Conservation (phyloP, 2,329 filamentous ascomycete genomes). For the Rhynchosporium graminicola region DNA sequence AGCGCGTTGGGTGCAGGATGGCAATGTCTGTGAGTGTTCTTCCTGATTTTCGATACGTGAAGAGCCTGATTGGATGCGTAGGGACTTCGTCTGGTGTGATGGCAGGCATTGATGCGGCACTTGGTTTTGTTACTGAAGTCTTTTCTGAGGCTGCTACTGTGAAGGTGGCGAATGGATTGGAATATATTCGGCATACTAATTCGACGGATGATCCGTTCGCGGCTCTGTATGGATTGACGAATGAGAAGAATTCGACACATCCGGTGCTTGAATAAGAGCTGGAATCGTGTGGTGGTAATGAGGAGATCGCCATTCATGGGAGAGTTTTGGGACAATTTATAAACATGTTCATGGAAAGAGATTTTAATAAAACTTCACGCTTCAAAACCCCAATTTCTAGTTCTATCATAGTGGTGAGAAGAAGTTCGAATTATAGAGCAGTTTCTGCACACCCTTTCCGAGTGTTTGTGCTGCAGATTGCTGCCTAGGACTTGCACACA, state of each 20-base stretch:
- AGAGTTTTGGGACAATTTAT: no score
- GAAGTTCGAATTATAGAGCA: no score
- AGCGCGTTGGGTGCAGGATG: slow-evolving; percentile 66
- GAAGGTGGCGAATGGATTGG: slow-evolving; percentile 46
- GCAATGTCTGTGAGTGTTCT: slow-evolving; percentile 56
- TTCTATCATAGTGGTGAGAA: no score
- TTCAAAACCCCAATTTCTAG: no score
- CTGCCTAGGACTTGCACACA: no score
- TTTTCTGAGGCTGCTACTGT: slow-evolving; percentile 50
- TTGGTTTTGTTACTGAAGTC: slow-evolving; percentile 56
- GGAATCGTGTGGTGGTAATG: neutral
- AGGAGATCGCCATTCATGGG: no score
- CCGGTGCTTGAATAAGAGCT: neutral
- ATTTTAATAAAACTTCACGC: no score
- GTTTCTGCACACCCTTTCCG: no score
- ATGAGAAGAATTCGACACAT: slow-evolving; percentile 16
- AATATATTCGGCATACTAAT: slow-evolving; percentile 59
- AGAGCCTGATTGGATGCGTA: neutral
- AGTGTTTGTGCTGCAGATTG: no score
- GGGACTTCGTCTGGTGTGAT: slow-evolving; percentile 60
- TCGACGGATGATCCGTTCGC: slow-evolving; percentile 57
- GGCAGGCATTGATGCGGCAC: slow-evolving; percentile 62
- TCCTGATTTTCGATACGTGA: neutral
- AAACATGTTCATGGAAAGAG: no score
- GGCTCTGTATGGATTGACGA: slow-evolving; percentile 17